Base-by-base conservation (phyloP, 352 stramenopile genomes). In the Pythium dissimile region DNA sequence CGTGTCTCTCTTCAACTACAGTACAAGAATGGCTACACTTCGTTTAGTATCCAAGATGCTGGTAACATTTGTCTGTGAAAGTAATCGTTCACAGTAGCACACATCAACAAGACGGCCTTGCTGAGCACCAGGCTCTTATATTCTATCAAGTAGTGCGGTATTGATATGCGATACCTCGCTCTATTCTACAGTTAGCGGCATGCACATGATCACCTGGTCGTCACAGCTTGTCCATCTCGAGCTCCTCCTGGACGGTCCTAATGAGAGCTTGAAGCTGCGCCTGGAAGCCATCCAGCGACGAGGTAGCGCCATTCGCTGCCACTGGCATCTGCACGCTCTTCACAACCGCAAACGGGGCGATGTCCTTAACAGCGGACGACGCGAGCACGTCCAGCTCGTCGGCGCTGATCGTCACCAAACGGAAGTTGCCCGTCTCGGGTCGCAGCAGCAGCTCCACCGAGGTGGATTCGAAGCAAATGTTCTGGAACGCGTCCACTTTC, bases 401-500 rank as follows among this genome's bases (percentile, higher is more conserved):
- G 4, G 66, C 69, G 23, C 71, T 81, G 9, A 86, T 30, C 2
- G 66, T 58, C 23, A 74, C 47, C 6, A 71, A 21, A 5, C 62
- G 61, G 13, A 74, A 68, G 20, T 59, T 50, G 31, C 57, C 62
- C 15, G 55, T 62, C 30, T 53, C 42, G 27, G 50, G 54, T 6
- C 51, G 51, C 2, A 61, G 51, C 12, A 76, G 45, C 8, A 77
- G 32, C 41, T 51, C 61, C 47, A 35, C 65, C 42, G 35, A 62
- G 32, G n/a, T 66, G 59, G 15, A 55, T 42, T 86, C 75, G n/a
- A 59, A 52, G 21, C 77, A 75, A 41, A 73, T 63, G 1, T 67
- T 80, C 51, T 75, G 71, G 5, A 83, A 59, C 34, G 75, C 52
- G 34, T 80, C 79, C 27, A 65, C 62, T 38, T 82, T 82, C 75